phyloP scores from a whole-genome alignment of 2,329 filamentous ascomycete genomes.

The Neospermospora avenae region DNA sequence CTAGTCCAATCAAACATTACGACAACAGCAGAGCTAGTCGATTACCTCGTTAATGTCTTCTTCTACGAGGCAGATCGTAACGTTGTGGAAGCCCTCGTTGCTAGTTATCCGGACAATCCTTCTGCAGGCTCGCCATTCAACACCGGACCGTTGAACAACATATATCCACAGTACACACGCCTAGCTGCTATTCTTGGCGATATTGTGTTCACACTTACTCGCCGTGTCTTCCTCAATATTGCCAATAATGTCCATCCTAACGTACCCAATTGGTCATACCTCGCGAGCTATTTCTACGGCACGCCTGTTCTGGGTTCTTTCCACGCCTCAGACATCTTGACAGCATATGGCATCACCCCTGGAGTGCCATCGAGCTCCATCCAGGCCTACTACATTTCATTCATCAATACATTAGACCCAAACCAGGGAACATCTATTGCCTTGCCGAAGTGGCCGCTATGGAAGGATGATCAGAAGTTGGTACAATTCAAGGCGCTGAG shows the following conservation, averaged over 20 bases:
- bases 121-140: slow-evolving; percentile 66
- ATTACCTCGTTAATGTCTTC: slow-evolving; percentile 59
- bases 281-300: slow-evolving; percentile 68
- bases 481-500: slow-evolving; percentile 44
- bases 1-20: slow-evolving; percentile 68
- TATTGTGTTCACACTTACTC: slow-evolving; percentile 68
- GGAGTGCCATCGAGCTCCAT: slow-evolving; percentile 49
- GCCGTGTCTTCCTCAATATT: slow-evolving; percentile 58
- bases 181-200: slow-evolving; percentile 74
- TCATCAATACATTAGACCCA: slow-evolving; percentile 68
- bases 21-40: slow-evolving; percentile 53
- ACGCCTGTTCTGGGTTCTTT: slow-evolving; percentile 73
- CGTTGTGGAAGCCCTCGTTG: slow-evolving; percentile 54
- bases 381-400: slow-evolving; percentile 69
- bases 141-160: slow-evolving; percentile 64
- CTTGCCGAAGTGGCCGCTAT: slow-evolving; percentile 50
- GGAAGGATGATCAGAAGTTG: slow-evolving; percentile 48
- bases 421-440: slow-evolving; percentile 46
- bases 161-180: slow-evolving; percentile 75
- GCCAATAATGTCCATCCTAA: slow-evolving; percentile 47
- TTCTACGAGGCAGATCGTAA: slow-evolving; percentile 54
- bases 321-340: slow-evolving; percentile 65
- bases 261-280: slow-evolving; percentile 71
- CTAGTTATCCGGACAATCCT: slow-evolving; percentile 53
- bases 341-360: slow-evolving; percentile 47